phyloP scores from a whole-genome alignment of 176 grass and related monocot genomes.

The Aegilops tauschii region DNA sequence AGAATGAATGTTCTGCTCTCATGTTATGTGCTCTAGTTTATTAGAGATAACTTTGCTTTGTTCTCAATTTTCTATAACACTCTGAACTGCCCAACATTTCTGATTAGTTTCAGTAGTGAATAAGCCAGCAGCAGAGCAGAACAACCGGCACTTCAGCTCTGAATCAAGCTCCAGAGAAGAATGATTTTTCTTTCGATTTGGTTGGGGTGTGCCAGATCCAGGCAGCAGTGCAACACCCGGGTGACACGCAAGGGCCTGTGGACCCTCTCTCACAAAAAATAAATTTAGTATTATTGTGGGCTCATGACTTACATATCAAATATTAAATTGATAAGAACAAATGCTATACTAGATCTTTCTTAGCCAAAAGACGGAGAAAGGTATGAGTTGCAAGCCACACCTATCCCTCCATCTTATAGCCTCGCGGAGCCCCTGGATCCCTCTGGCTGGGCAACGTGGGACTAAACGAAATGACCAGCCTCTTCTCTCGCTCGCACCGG shows the following conservation, averaged over 20 bases:
- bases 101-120: too few species aligned
- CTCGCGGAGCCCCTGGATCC: neutral
- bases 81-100: too few species aligned
- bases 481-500: too few species aligned
- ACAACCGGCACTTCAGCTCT: too few species aligned
- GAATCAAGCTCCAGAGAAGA: too few species aligned
- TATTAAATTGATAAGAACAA: constrained; percentile 80
- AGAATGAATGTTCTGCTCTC: too few species aligned
- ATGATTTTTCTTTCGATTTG: neutral
- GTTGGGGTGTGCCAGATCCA: neutral
- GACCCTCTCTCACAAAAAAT: neutral
- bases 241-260: neutral
- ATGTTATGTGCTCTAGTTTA: too few species aligned
- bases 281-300: too few species aligned
- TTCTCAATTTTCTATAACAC: too few species aligned
- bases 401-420: neutral
- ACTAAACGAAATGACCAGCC: neutral
- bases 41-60: too few species aligned
- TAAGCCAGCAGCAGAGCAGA: too few species aligned
- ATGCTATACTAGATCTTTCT: constrained; percentile 89
- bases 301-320: constrained; percentile 37
- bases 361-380: constrained; percentile 84
- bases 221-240: neutral
- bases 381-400: neutral
- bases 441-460: neutral